phyloP scores from a whole-genome alignment of 2,329 filamentous ascomycete species.

The Pseudogymnoascus sp. region DNA sequence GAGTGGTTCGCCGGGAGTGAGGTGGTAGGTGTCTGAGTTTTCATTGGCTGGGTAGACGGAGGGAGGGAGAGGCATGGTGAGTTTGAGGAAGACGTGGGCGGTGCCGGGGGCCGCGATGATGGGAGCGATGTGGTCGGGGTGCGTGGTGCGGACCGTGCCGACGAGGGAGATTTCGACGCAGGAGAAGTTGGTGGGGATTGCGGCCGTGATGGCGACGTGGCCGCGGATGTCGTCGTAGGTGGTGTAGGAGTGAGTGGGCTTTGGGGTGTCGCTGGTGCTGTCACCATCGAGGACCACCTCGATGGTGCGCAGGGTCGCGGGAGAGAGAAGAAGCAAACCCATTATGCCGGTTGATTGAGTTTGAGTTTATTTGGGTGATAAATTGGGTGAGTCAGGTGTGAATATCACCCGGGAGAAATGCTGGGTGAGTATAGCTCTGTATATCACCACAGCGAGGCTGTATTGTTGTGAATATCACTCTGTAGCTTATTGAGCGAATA shows the following conservation, averaged over 20 bases:
- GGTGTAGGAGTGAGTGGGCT: neutral
- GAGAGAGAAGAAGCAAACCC: neutral
- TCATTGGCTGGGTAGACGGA: slow-evolving; percentile 22
- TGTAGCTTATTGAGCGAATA: no score
- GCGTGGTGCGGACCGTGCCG: neutral
- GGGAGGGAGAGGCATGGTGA: slow-evolving; percentile 27
- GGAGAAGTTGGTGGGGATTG: neutral
- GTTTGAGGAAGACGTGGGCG: slow-evolving; percentile 26
- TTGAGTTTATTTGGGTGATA: neutral
- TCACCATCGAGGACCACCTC: neutral
- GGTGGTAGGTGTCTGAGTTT: neutral
- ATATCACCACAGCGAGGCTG: no score
- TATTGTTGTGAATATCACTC: no score
- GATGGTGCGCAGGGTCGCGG: neutral
- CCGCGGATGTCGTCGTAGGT: slow-evolving; percentile 3
- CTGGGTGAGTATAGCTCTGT: neutral
- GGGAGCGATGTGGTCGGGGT: neutral
- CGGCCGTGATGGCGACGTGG: neutral
- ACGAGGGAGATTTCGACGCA: neutral
- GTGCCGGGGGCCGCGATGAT: neutral
- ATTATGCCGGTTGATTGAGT: neutral
- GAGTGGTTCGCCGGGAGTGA: slow-evolving; percentile 22
- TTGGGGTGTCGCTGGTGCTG: neutral
- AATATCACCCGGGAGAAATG: neutral
- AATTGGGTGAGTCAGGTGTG: neutral